Evolutionary conservation across 1,284 basidiomycete species (phyloP), one percentile per base, ranked within the genome.

Genomic region (Austroboletus rostrupii): DNA sequence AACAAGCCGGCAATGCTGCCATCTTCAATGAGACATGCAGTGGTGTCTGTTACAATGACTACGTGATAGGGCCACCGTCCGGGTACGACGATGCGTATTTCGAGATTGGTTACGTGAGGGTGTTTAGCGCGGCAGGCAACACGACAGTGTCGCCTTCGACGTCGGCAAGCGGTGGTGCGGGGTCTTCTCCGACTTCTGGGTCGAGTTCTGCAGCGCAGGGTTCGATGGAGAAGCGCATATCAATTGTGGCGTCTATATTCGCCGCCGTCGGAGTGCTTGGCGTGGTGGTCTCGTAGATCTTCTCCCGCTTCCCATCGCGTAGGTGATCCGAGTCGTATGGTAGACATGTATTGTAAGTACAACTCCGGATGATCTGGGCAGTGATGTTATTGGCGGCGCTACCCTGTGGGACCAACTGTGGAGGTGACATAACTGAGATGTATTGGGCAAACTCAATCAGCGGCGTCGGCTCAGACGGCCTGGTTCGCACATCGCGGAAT

Each of bases 61-160:
- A 79, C 53, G 89, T 91, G 42, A 72, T 88, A 57, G 83, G 85
- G 31, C 66, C 80, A 50, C 78, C 85, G 32, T 77, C 78, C 21
- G 76, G 73, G 56, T 90, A 85, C 69, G 74, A 79, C 61, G 78
- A 78, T 47, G 87, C 88, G 2, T 90, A 85, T 70, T 92, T 90
- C 60, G 88, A 90, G 62, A 75, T 92, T 54, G 75, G 77, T 21
- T 80, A 73, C 48, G 74, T 86, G 46, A 73, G 76, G 41, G 74
- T 84, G 39, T 84, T 78, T 62, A 75, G 80, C 55, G 49, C 55
- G 10, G 41, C 39, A 12, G 58, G 60, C 26, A 55, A 21, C 37
- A 66, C 62, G 4, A 43, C 58, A 12, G 53, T 70, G 14, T 54
- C 65, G 16, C 52, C 59, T 17, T 52, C 66, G 7, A 48, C 35